Evolutionary conservation across 306 rosid species (phyloP), one percentile per base, ranked within the genome.

Genomic region (Sesbania bispinosa): DNA sequence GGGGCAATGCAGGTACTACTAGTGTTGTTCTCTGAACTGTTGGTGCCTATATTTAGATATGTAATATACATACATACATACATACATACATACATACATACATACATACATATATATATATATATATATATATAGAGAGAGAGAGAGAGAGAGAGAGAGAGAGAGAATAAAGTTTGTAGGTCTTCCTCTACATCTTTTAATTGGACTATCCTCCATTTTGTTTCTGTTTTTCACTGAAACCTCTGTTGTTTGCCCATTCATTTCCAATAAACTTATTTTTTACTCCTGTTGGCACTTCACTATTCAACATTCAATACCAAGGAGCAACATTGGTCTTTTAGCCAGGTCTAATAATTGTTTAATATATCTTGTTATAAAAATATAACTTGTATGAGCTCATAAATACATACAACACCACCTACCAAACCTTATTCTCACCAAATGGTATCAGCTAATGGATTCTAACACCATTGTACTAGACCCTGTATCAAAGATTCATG

Each of bases 1-100:
- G 97, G 97, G 64, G 99, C 99, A 51, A 95, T 95, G 99, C 99
- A 95, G 99, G 99, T 95, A 85, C 63, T 67, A 38, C 68, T 54
- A 62, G 59, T 54, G 70, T 69, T 51, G 55, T 67, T 69, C 9
- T 48, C 62, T 51, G 59, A 60, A 39, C 10, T 54, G 45, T 10
- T 58, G 55, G 19, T 42, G 26, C 46, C 67, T n/a, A n/a, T n/a
- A n/a, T n/a, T n/a, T n/a, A n/a, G n/a, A n/a, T n/a, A n/a, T n/a
- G n/a, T n/a, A n/a, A n/a, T n/a, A n/a, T 29, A 57, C 41, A 16
- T n/a, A n/a, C n/a, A n/a, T n/a, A n/a, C n/a, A n/a, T n/a, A n/a
- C n/a, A n/a, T n/a, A n/a, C n/a, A n/a, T n/a, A n/a, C n/a, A n/a
- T n/a, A n/a, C n/a, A n/a, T n/a, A n/a, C n/a, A n/a, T n/a, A n/a